Evolutionary conservation across 257 asterid genomes (phyloP).

Genomic region (Vinca minor): DNA sequence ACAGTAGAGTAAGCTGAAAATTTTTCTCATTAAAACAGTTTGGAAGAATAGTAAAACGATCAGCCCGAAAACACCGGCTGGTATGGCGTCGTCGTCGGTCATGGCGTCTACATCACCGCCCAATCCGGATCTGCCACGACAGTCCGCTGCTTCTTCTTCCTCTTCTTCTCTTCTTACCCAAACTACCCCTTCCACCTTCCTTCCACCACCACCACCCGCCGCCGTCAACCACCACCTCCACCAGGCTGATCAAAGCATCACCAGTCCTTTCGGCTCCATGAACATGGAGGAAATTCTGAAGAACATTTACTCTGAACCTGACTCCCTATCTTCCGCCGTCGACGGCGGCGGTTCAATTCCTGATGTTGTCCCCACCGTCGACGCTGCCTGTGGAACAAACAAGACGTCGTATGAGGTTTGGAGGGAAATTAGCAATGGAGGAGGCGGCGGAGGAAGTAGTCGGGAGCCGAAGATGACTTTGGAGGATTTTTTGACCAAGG

Average conservation of each 20-base stretch:
- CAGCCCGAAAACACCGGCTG: slow-evolving; percentile 30
- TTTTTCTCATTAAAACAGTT: no score
- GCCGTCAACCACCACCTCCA: neutral
- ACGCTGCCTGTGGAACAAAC: neutral
- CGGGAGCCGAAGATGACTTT: slow-evolving; percentile 70
- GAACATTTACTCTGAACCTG: slow-evolving; percentile 57
- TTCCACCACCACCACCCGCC: neutral
- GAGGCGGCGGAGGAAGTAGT: no score
- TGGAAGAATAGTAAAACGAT: neutral
- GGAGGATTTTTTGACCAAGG: slow-evolving; percentile 77
- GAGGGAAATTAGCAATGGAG: slow-evolving; percentile 50
- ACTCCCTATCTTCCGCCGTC: slow-evolving; percentile 22
- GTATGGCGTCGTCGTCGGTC: slow-evolving; percentile 92
- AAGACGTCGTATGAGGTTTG: slow-evolving; percentile 56
- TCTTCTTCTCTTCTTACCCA: slow-evolving; percentile 1
- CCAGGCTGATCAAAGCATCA: slow-evolving; percentile 39
- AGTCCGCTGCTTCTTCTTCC: slow-evolving; percentile 33
- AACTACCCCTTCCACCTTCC: no score
- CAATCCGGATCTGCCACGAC: slow-evolving; percentile 93
- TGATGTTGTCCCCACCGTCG: neutral
- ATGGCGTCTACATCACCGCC: slow-evolving; percentile 83
- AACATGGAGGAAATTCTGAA: slow-evolving; percentile 77
- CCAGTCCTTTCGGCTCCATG: slow-evolving; percentile 51
- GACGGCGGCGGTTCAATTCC: neutral
- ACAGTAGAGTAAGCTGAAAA: no score